Evolutionary conservation across 306 rosid genomes (phyloP).

Genomic region (Medicago lupulina): DNA sequence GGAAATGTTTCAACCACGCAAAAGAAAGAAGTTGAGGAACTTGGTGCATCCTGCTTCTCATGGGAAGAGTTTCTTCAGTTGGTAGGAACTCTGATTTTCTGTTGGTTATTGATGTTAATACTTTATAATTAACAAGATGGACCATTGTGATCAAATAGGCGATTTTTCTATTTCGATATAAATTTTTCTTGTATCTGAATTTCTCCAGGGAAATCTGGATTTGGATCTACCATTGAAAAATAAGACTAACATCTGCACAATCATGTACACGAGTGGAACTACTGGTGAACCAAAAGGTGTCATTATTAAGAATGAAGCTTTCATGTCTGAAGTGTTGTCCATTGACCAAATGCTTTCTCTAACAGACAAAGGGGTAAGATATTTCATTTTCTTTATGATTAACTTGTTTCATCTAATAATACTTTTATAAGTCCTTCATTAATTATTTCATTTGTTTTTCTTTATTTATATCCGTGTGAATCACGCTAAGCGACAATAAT

Average conservation of each 20-base stretch:
- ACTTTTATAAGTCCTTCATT: background rate
- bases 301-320: slow-evolving; percentile 70
- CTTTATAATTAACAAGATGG: background rate
- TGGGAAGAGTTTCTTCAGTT: slow-evolving; percentile 81
- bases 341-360: slow-evolving; percentile 65
- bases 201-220: slow-evolving; percentile 63
- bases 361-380: slow-evolving; percentile 76
- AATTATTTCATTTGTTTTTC: background rate
- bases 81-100: slow-evolving; percentile 53
- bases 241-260: slow-evolving; percentile 68
- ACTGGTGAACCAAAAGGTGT: slow-evolving; percentile 99
- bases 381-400: background rate
- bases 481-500: too few relatives aligned
- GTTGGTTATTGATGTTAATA: slow-evolving; percentile 16
- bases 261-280: slow-evolving; percentile 98
- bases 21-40: slow-evolving; percentile 83
- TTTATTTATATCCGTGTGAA: too few relatives aligned
- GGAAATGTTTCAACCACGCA: slow-evolving; percentile 62
- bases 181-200: slow-evolving; percentile 14
- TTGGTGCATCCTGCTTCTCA: slow-evolving; percentile 77
- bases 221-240: slow-evolving; percentile 66
- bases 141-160: slow-evolving; percentile 15
- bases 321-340: slow-evolving; percentile 77
- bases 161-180: background rate
- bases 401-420: too few relatives aligned